Conservation (phyloP, 163 green algal genomes). For the Prototheca cutis region DNA sequence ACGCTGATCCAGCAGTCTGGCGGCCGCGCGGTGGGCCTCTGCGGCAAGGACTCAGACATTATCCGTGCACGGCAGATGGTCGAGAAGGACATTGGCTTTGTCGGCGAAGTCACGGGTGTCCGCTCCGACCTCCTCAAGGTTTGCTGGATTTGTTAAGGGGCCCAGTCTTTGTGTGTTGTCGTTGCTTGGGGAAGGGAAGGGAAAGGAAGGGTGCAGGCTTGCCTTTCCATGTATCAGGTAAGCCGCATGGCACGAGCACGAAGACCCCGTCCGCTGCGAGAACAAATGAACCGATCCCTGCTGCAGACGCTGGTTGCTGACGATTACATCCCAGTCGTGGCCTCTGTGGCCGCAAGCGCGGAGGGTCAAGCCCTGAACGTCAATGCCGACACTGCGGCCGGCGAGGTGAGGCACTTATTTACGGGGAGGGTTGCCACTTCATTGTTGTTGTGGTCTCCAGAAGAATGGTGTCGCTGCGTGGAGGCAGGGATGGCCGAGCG, state of each 20-base stretch:
- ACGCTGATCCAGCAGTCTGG: constrained; percentile 88
- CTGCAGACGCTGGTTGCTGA: constrained; percentile 60
- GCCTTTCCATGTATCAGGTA: too few species aligned
- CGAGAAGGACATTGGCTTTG: constrained; percentile 81
- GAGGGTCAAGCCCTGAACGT: constrained; percentile 91
- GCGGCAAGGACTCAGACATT: constrained; percentile 85
- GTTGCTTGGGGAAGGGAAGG: too few species aligned
- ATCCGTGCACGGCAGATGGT: constrained; percentile 72
- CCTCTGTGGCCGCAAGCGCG: constrained; percentile 79
- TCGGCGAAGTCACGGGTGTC: constrained; percentile 86
- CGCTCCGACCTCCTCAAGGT: constrained; percentile 33
- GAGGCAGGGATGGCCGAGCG: too few species aligned
- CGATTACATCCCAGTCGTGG: constrained; percentile 89
- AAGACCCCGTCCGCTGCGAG: too few species aligned
- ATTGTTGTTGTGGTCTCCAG: too few species aligned
- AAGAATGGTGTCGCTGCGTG: too few species aligned
- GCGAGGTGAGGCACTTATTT: constrained; percentile 80
- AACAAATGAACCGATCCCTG: constrained; percentile 18
- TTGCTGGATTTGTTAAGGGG: too few species aligned
- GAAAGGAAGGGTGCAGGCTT: too few species aligned
- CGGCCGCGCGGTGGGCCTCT: constrained; percentile 85
- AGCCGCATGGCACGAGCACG: too few species aligned
- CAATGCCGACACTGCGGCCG: constrained; percentile 95
- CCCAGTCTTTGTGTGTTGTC: too few species aligned
- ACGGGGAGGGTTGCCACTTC: too few species aligned